Evolutionary conservation across 2,329 filamentous ascomycete genomes (phyloP).

Genomic region (Colletotrichum noveboracense): DNA sequence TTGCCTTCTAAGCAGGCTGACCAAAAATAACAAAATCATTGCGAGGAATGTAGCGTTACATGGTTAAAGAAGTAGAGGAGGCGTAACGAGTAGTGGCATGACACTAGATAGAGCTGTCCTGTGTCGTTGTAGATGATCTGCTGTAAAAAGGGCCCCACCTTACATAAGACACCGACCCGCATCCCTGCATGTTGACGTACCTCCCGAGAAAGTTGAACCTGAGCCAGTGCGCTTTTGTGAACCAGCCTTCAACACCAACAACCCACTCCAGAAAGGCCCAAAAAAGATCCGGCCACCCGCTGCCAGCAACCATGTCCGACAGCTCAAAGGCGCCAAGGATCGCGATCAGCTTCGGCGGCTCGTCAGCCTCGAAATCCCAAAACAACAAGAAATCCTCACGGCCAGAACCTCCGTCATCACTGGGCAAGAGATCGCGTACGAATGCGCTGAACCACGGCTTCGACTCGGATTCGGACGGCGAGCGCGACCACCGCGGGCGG

Average conservation of each 20-base stretch:
- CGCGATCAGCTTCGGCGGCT: conserved; percentile 23
- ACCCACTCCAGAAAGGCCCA: neutral
- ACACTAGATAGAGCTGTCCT: neutral
- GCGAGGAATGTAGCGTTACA: neutral
- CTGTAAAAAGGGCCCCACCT: neutral
- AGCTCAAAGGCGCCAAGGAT: conserved; percentile 12
- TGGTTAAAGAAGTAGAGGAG: neutral
- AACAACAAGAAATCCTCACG: conserved; percentile 1
- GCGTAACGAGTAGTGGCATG: neutral
- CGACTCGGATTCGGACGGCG: conserved; percentile 40
- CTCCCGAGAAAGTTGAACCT: neutral
- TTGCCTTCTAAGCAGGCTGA: conserved; percentile 70
- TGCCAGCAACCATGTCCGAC: conserved; percentile 14
- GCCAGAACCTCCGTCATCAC: conserved; percentile 39
- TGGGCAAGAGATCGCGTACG: conserved; percentile 55
- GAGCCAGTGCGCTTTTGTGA: neutral
- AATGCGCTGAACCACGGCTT: conserved; percentile 50
- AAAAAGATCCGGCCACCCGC: neutral
- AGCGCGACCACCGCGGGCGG: conserved; percentile 27
- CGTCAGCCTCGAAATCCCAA: conserved; percentile 4
- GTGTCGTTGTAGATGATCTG: neutral
- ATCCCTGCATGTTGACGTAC: conserved; percentile 19
- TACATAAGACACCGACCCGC: neutral
- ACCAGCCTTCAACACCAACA: neutral
- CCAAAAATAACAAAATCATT: neutral